phyloP scores from a whole-genome alignment of 1,284 basidiomycete species.

The Boletellus sp. region DNA sequence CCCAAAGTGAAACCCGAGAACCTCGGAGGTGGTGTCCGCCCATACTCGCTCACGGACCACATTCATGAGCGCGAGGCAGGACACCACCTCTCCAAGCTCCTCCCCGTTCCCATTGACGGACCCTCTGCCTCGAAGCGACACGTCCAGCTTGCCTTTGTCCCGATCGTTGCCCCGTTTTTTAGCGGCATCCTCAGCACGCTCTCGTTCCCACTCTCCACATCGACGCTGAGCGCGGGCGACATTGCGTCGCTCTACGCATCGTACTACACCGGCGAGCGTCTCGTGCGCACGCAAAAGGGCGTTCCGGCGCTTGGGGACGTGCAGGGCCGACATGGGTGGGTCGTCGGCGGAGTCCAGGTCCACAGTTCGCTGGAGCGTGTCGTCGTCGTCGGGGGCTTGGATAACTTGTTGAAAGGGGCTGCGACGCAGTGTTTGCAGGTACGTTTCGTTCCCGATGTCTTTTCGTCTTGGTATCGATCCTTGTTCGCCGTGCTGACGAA shows the following conservation, averaged over 20 bases:
- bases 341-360: slow-evolving; percentile 91
- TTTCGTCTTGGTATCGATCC: not conserved
- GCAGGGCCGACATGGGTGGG: slow-evolving; percentile 83
- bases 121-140: slow-evolving; percentile 13
- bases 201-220: slow-evolving; percentile 73
- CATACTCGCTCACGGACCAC: slow-evolving; percentile 93
- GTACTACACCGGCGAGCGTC: slow-evolving; percentile 73
- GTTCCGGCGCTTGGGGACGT: slow-evolving; percentile 81
- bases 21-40: slow-evolving; percentile 73
- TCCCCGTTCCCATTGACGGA: slow-evolving; percentile 21
- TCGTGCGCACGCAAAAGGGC: slow-evolving; percentile 62
- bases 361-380: slow-evolving; percentile 85
- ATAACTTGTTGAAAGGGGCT: slow-evolving; percentile 96
- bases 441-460: slow-evolving; percentile 23
- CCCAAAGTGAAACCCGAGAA: slow-evolving; percentile 83
- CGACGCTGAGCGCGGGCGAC: slow-evolving; percentile 63
- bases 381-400: slow-evolving; percentile 90
- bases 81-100: slow-evolving; percentile 72
- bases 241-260: slow-evolving; percentile 75
- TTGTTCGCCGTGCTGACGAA: not conserved
- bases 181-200: slow-evolving; percentile 90
- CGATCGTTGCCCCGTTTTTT: slow-evolving; percentile 91
- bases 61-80: slow-evolving; percentile 97
- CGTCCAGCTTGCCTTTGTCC: slow-evolving; percentile 83
- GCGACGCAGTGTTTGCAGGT: slow-evolving; percentile 97